Evolutionary conservation across 163 green algal genomes (phyloP).

Genomic region (Prototheca cutis): DNA sequence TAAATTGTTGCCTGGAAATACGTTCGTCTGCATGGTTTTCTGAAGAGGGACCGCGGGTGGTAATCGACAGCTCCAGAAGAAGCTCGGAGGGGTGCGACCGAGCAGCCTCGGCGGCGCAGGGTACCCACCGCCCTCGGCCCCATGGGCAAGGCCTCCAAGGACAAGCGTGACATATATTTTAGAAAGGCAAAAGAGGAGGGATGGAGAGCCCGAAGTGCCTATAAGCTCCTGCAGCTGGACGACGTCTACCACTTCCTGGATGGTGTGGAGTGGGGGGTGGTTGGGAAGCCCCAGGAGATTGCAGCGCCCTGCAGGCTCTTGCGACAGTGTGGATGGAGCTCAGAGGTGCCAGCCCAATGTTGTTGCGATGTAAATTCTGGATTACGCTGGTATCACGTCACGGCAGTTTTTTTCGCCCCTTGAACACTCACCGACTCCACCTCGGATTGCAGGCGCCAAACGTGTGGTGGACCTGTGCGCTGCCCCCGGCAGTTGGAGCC

Average conservation of each 20-base stretch:
- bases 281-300: too few relatives aligned
- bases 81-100: background rate
- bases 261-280: too few relatives aligned
- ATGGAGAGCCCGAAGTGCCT: constrained; percentile 88
- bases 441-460: constrained; percentile 51
- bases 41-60: too few relatives aligned
- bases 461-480: constrained; percentile 95
- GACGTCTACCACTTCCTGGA: constrained; percentile 87
- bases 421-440: background rate
- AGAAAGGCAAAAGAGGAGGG: constrained; percentile 92
- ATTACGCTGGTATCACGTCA: background rate
- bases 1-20: too few relatives aligned
- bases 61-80: background rate
- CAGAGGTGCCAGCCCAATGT: background rate
- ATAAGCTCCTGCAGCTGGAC: constrained; percentile 98
- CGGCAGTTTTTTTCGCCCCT: background rate
- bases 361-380: background rate
- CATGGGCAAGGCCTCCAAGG: constrained; percentile 63
- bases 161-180: constrained; percentile 98
- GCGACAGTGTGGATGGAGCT: too few relatives aligned
- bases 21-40: too few relatives aligned
- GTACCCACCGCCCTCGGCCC: background rate
- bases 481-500: constrained; percentile 91
- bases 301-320: too few relatives aligned
- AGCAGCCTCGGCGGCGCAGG: background rate